Base-by-base conservation (phyloP, 2,329 filamentous ascomycete genomes). In the Triangularia verruculosa region DNA sequence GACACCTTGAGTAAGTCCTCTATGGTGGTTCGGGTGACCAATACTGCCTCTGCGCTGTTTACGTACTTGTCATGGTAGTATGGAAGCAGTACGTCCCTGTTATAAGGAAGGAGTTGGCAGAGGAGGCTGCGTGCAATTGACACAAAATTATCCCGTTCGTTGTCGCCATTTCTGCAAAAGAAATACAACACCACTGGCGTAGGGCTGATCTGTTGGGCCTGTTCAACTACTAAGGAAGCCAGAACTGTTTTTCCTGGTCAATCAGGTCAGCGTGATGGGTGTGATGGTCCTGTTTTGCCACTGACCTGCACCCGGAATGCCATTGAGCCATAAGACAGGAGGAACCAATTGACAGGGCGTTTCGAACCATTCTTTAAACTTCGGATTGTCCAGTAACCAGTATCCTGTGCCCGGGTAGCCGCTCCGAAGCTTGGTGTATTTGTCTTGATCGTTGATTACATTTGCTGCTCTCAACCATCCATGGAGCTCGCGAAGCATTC, bases 1-100 rank as follows among this genome's bases (percentile, higher is more conserved):
- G 69, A 67, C 1, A 69, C 28, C 1, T 66, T 64, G 6, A 77
- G 59, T 1, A 77, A 64, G 1, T 72, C 63, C 54, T 73, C 65
- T 22, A 72, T 62, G 0, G 69, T 20, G 53, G 65, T 47, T 22
- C 11, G 15, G 4, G 28, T 17, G 1, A n/a, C 43, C 30, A 59
- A 27, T 24, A 59, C 25, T 7, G 52, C 30, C 15, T 61, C 59
- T 8, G 11, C 17, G 22, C 59, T 57, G 4, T 25, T 22, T 15
- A 20, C 9, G 20, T 22, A 13, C 28, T 57, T 34, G 8, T 57
- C 39, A 12, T 57, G 17, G 12, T 39, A 39, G 24, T 25, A 30
- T 57, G 34, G 55, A 12, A 57, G 28, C 13, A 57, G 30, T 22
- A 57, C 12, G n/a, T 25, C 39, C 17, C 28, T 20, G 17, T 57